Conservation (phyloP, 23 red algal species). For the Gracilaria caudata region DNA sequence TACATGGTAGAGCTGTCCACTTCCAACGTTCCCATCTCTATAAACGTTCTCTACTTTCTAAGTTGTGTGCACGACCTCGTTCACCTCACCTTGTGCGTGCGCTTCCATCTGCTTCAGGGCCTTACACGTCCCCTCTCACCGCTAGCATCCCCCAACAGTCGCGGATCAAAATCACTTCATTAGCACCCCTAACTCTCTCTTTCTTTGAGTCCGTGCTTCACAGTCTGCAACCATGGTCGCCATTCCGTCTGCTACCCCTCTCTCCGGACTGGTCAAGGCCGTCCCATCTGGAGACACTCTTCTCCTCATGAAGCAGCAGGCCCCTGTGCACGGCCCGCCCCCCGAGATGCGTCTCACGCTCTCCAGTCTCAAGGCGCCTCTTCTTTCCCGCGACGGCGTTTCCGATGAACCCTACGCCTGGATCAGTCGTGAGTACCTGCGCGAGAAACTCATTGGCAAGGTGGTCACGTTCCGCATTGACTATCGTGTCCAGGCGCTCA, state of each 20-base stretch:
- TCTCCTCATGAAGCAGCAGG: slow-evolving; percentile 67
- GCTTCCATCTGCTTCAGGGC: not conserved
- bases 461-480: slow-evolving; percentile 82
- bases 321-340: slow-evolving; percentile 70
- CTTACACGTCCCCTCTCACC: not conserved
- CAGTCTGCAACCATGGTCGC: slow-evolving; percentile 38
- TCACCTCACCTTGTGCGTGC: no score
- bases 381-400: slow-evolving; percentile 58
- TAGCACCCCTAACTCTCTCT: not conserved
- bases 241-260: slow-evolving; percentile 38
- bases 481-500: slow-evolving; percentile 52
- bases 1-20: no score
- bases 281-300: slow-evolving; percentile 83
- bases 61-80: no score
- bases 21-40: no score
- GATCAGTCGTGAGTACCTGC: slow-evolving; percentile 67
- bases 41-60: no score
- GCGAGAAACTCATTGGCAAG: slow-evolving; percentile 66
- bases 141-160: not conserved
- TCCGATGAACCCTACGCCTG: slow-evolving; percentile 83
- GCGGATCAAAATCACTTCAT: not conserved
- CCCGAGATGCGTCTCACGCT: slow-evolving; percentile 85
- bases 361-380: slow-evolving; percentile 66
- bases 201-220: not conserved
- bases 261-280: slow-evolving; percentile 81